Base-by-base conservation (phyloP, 139 green algal genomes). In the Coelastrella sp. region DNA sequence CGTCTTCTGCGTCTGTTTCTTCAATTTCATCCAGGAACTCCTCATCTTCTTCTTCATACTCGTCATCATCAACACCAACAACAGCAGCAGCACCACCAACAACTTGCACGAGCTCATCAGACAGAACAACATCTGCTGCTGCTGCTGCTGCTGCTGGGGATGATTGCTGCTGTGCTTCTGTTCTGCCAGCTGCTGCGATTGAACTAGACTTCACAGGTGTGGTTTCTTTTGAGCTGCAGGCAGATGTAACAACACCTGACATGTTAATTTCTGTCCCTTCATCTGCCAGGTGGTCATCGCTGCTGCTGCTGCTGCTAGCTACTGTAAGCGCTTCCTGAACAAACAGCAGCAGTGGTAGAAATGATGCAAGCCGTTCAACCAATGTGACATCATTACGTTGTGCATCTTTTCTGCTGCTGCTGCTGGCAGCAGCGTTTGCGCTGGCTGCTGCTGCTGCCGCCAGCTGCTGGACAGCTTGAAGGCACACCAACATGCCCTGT, bases 311-410 rank as follows among this genome's bases (percentile, higher is more conserved):
- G 32, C 73, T 81, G 73, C 50, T 32, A 60, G 72, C 73, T 53
- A n/a, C 7, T 9, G 23, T 5, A 23, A 82, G 35, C 2, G 51
- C 30, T 25, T 71, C 53, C 2, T 82, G 75, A 21, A 82, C 75
- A 72, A 82, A 82, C 53, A 82, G 75, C 53, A 82, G 53, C 53
- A 82, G 53, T 34, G 75, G 75, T 34, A 82, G 23, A 32, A 82
- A 71, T 13, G 37, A 34, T 25, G 53, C 53, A 38, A 82, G 75
- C 23, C 53, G 34, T 45, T 69, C 37, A 27, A 60, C 23, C 30
- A 30, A 34, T 17, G 19, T 51, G 67, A 11, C 35, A 37, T 37
- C 43, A 37, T 6, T 37, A 7, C 67, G 19, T n/a, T n/a, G n/a
- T n/a, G n/a, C n/a, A n/a, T n/a, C n/a, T n/a, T n/a, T n/a, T n/a